These are phyloP conservation scores for Prunus mume DNA, from an alignment of 306 rosid species.

Conservation along the genomic window DNA sequence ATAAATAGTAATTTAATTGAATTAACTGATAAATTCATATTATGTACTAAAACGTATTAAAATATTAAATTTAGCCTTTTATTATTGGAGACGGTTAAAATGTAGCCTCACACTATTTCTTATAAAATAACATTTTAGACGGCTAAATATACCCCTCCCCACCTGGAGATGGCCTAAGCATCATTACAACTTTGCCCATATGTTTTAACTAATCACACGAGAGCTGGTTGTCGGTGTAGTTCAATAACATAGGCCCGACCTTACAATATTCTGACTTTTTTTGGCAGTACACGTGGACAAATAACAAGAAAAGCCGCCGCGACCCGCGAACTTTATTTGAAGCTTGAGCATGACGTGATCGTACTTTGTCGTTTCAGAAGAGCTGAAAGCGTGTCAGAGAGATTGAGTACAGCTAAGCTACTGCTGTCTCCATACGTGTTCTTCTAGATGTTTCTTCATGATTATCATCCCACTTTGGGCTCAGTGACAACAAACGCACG, in stretches of 20 bases:
- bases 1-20: too few species aligned
- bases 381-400: neutral
- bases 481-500: neutral
- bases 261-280: too few species aligned
- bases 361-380: neutral
- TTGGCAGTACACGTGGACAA: too few species aligned
- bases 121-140: too few species aligned
- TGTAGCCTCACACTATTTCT: too few species aligned
- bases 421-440: slow-evolving; percentile 34
- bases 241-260: neutral
- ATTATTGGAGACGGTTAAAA: too few species aligned
- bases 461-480: neutral
- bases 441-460: slow-evolving; percentile 15
- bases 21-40: too few species aligned
- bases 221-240: neutral
- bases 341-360: slow-evolving; percentile 21
- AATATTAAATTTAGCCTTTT: too few species aligned
- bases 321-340: neutral
- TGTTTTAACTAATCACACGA: too few species aligned
- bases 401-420: slow-evolving; percentile 39
- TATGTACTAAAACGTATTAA: too few species aligned
- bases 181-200: neutral
- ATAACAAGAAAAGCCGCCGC: neutral
- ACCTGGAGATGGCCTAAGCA: too few species aligned
- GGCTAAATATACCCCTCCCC: too few species aligned